A percentile compares a stretch with the other conserved stretches of the same genome.
These are phyloP conservation scores for Backusella westeae DNA, from an alignment of 192 early-diverging fungal genomes.

Conservation along the genomic window DNA sequence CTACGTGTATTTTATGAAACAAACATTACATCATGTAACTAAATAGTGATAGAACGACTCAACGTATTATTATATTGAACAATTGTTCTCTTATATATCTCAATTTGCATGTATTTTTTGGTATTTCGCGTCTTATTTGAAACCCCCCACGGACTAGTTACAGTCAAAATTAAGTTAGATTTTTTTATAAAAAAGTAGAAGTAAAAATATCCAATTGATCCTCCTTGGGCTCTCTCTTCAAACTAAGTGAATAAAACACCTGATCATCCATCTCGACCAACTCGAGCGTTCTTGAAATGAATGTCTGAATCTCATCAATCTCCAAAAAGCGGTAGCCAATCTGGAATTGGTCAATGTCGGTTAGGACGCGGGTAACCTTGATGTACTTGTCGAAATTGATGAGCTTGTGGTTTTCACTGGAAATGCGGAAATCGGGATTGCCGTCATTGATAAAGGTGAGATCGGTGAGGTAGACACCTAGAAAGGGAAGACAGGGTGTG, in stretches of 20 bases:
- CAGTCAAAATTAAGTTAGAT: too few relatives aligned
- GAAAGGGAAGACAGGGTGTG: conserved; percentile 72
- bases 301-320: conserved; percentile 77
- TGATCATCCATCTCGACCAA: conserved; percentile 60
- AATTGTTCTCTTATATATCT: too few relatives aligned
- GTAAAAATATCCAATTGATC: conserved; percentile 1
- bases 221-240: conserved; percentile 74
- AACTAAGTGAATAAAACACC: conserved; percentile 72
- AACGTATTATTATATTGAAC: too few relatives aligned
- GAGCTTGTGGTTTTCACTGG: conserved; percentile 31
- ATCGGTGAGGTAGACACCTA: conserved; percentile 80
- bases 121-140: too few relatives aligned
- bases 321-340: conserved; percentile 55
- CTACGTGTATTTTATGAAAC: too few relatives aligned
- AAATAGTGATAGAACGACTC: too few relatives aligned
- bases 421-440: conserved; percentile 58
- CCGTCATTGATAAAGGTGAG: conserved; percentile 86
- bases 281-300: conserved; percentile 55
- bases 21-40: too few relatives aligned
- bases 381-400: conserved; percentile 86
- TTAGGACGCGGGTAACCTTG: conserved; percentile 57
- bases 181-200: too few relatives aligned
- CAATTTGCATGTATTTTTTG: too few relatives aligned
- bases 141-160: too few relatives aligned
- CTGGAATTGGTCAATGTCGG: conserved; percentile 77